These are phyloP conservation scores for Penicillium griseofulvum DNA, from an alignment of 2,329 filamentous ascomycete genomes.

Conservation along the genomic window DNA sequence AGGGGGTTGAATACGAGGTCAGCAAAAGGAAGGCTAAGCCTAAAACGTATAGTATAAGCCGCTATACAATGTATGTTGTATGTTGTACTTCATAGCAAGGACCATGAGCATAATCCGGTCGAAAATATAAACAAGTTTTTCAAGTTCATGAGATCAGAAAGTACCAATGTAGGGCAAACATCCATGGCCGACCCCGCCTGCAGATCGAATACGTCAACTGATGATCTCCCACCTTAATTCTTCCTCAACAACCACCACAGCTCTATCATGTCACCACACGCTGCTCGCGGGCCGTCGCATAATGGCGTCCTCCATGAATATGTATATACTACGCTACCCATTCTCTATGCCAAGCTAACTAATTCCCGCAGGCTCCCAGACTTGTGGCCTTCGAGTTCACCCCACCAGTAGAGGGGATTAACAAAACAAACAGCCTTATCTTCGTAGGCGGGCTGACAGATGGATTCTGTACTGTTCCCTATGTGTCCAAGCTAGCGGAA, in stretches of 20 bases:
- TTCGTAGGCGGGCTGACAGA: conserved; percentile 61
- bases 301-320: conserved; percentile 38
- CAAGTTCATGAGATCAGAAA: not conserved
- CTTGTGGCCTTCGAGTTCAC: conserved; percentile 45
- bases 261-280: conserved; percentile 9
- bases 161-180: not conserved
- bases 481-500: conserved; percentile 51
- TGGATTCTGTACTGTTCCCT: conserved; percentile 55
- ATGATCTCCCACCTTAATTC: conserved; percentile 2
- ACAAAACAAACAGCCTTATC: conserved; percentile 51
- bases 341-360: not conserved
- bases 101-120: not conserved
- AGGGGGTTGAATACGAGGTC: not conserved
- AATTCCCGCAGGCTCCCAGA: conserved; percentile 32
- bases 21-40: not conserved
- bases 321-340: conserved; percentile 23
- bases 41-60: not conserved
- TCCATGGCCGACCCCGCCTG: not conserved
- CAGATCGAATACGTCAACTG: conserved; percentile 11
- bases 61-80: not conserved
- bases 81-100: not conserved
- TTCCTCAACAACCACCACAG: not conserved
- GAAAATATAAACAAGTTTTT: not conserved
- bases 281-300: conserved; percentile 22
- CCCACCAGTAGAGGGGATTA: conserved; percentile 17